Base-by-base conservation (phyloP, 352 stramenopile species). In the Aphanomyces cochlioides region DNA sequence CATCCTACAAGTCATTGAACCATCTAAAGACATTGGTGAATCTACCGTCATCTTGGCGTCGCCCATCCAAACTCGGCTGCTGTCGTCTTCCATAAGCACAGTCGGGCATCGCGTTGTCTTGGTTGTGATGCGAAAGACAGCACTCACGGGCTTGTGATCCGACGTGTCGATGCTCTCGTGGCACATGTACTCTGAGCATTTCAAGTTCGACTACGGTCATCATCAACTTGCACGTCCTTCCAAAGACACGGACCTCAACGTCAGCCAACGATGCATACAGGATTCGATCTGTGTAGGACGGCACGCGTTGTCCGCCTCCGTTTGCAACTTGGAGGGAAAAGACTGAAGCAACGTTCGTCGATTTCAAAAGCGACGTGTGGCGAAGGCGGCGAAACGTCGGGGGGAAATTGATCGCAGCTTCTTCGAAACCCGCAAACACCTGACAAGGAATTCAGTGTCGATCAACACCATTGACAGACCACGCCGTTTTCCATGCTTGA, bases 281-380 rank as follows among this genome's bases (percentile, higher is more conserved):
- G 19, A 97, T 82, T 38, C 90, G 83, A 65, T 97, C 89, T 7
- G 90, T 97, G 78, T 95, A 97, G 1, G 88, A 96, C 6, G 90
- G 90, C n/a, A 95, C 83, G 34, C 89, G 86, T 36, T 81, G 80
- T 17, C 86, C 85, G 5, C 84, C 81, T 17, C 87, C 80, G 19
- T 70, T 60, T 39, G 82, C 82, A 37, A 80, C 68, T 53, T 64
- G 15, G 28, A 91, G 77, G 10, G 85, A 92, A 67, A 87, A 95
- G 56, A 89, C 28, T 5, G 53, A 21, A 10, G 19, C 40, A 8
- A 70, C 28, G 8, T 70, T 45, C 12, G 5, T 7, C 13, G 37
- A 10, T 4, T 19, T 67, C 8, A 75, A 54, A 13, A 92, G 66
- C 7, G 68, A 56, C 71, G 90, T 75, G 36, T 82, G 82, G 36